Evolutionary conservation across 2,329 filamentous ascomycete genomes (phyloP).

Genomic region (Pestalotiopsis fici): DNA sequence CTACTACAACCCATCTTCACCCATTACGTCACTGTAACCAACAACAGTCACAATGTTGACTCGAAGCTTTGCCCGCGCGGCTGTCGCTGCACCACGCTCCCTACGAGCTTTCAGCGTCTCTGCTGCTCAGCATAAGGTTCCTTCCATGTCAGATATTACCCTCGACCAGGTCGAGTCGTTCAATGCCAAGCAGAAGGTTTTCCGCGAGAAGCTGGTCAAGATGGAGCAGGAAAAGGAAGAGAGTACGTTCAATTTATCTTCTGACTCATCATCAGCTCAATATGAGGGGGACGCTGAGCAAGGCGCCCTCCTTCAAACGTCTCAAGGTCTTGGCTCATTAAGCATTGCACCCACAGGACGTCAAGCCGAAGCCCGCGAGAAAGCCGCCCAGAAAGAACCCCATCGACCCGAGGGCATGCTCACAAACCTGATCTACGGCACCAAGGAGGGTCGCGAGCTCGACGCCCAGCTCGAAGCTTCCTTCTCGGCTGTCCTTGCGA

Average conservation of each 20-base stretch:
- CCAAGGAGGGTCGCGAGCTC: constrained; percentile 89
- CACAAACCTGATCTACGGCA: constrained; percentile 92
- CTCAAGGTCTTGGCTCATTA: constrained; percentile 38
- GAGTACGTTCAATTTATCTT: constrained; percentile 60
- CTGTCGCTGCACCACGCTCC: constrained; percentile 45
- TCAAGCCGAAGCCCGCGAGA: constrained; percentile 57
- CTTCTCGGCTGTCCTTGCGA: constrained; percentile 91
- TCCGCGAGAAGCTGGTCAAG: constrained; percentile 78
- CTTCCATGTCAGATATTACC: constrained; percentile 84
- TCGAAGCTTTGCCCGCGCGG: constrained; percentile 49
- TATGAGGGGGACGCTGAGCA: constrained; percentile 18
- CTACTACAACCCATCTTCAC: background rate
- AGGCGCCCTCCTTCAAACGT: constrained; percentile 18
- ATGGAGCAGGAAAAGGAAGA: constrained; percentile 82
- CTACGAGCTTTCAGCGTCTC: constrained; percentile 62
- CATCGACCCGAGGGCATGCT: constrained; percentile 72
- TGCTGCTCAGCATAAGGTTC: constrained; percentile 51
- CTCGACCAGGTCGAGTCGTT: constrained; percentile 73
- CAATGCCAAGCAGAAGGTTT: constrained; percentile 80
- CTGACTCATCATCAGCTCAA: constrained; percentile 29
- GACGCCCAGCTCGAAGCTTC: constrained; percentile 95
- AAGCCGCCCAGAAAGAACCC: constrained; percentile 53
- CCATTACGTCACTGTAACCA: background rate
- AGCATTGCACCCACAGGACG: constrained; percentile 51
- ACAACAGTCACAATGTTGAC: constrained; percentile 43